Percentiles rank a stretch among this genome's conserved stretches.
These are phyloP conservation scores for Paramecium bursaria DNA, from an alignment of 73 alveolate genomes.

Conservation along the genomic window DNA sequence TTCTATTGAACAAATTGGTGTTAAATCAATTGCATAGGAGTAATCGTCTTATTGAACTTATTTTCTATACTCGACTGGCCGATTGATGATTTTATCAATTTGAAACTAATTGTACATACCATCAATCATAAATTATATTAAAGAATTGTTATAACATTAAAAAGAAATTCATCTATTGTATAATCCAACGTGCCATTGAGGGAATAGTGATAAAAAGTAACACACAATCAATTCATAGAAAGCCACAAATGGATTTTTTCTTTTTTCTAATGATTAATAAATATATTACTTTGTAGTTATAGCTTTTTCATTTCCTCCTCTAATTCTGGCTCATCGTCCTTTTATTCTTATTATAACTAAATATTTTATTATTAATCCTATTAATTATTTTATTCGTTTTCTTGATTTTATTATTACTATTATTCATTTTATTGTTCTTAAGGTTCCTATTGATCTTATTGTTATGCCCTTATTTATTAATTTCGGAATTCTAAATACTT, in stretches of 20 bases:
- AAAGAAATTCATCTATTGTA: too few relatives aligned
- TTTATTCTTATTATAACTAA: background rate
- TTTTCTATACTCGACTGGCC: too few relatives aligned
- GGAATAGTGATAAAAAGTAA: background rate
- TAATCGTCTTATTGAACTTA: too few relatives aligned
- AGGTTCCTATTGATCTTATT: background rate
- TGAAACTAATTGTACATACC: constrained; percentile 52
- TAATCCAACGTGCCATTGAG: constrained; percentile 18
- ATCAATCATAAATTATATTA: constrained; percentile 12
- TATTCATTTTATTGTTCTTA: background rate
- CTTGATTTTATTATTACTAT: background rate
- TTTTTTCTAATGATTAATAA: background rate
- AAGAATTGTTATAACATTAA: too few relatives aligned
- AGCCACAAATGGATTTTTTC: background rate
- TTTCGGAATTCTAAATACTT: constrained; percentile 16
- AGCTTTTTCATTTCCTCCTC: background rate
- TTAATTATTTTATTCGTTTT: background rate
- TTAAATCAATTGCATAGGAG: background rate
- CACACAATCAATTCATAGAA: constrained; percentile 2
- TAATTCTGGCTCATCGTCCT: constrained; percentile 39
- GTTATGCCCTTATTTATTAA: too few relatives aligned
- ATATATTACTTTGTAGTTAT: background rate
- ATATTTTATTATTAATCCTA: background rate
- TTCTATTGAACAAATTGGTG: background rate
- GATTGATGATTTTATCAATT: too few relatives aligned